These are phyloP conservation scores for Kurtzmaniella cleridarum DNA, from an alignment of 805 yeast genomes.

Conservation along the genomic window DNA sequence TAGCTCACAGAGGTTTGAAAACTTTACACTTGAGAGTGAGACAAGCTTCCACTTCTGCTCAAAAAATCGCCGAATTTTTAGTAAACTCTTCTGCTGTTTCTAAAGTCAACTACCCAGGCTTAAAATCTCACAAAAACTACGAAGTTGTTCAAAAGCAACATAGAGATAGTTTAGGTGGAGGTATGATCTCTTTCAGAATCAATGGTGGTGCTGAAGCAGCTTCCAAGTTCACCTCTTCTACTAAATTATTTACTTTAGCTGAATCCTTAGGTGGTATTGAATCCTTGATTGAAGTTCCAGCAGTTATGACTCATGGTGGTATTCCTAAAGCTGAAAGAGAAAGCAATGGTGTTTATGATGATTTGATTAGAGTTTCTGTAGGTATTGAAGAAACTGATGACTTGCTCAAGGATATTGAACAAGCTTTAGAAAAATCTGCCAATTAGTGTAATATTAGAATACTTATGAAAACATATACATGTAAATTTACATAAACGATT, in stretches of 20 bases:
- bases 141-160: conserved; percentile 68
- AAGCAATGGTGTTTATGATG: conserved; percentile 74
- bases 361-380: conserved; percentile 74
- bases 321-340: conserved; percentile 76
- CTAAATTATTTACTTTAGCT: conserved; percentile 77
- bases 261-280: conserved; percentile 91
- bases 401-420: conserved; percentile 62
- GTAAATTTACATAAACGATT: not conserved
- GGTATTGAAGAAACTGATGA: conserved; percentile 86
- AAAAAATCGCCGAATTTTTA: conserved; percentile 63
- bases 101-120: conserved; percentile 81
- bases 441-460: not conserved
- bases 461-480: not conserved
- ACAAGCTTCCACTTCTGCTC: conserved; percentile 64
- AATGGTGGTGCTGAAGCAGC: conserved; percentile 79
- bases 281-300: conserved; percentile 81
- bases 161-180: conserved; percentile 83
- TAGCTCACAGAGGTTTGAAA: conserved; percentile 87
- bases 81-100: conserved; percentile 45
- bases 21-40: conserved; percentile 76
- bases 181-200: conserved; percentile 85
- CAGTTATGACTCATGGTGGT: conserved; percentile 90
- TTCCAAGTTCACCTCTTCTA: conserved; percentile 62
- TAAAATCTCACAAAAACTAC: conserved; percentile 58
- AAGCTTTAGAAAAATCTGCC: conserved; percentile 47